These are phyloP conservation scores for Solanum piurae DNA, from an alignment of 257 asterid genomes.

Conservation along the genomic window DNA sequence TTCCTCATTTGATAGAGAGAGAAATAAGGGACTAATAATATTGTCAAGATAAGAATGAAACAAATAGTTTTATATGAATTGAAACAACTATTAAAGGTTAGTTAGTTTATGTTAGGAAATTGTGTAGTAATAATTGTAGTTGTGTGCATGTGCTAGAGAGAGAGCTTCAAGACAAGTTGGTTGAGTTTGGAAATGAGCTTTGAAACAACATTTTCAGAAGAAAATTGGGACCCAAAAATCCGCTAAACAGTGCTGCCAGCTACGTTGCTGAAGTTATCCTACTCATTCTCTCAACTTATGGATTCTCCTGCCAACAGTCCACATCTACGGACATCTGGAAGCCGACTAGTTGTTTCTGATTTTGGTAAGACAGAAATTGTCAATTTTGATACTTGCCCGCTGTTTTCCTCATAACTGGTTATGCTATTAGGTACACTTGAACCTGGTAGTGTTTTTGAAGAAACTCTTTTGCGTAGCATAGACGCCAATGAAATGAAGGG, in stretches of 20 bases:
- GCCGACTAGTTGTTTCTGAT: slow-evolving; percentile 74
- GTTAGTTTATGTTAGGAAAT: not conserved
- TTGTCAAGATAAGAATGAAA: not conserved
- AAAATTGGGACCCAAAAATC: not conserved
- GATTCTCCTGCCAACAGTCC: slow-evolving; percentile 61
- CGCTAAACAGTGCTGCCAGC: too few species aligned
- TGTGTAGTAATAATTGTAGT: not conserved
- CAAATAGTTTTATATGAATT: not conserved
- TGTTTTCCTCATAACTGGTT: not conserved
- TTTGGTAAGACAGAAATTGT: slow-evolving; percentile 36
- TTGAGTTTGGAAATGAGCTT: not conserved
- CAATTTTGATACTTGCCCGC: not conserved
- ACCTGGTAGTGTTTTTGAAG: slow-evolving; percentile 45
- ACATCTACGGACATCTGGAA: slow-evolving; percentile 80
- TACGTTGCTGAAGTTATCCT: not conserved
- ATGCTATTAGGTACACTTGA: slow-evolving; percentile 30
- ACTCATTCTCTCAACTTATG: slow-evolving; percentile 32
- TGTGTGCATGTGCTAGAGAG: not conserved
- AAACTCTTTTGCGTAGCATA: slow-evolving; percentile 26
- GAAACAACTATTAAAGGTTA: not conserved
- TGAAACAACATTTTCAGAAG: not conserved
- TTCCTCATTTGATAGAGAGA: not conserved
- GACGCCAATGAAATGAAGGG: slow-evolving; percentile 74
- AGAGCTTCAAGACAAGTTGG: not conserved
- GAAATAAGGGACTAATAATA: not conserved